Evolutionary conservation across 176 grass and related monocot genomes (phyloP), one percentile per base, ranked within the genome.

Genomic region (Cenchrus fungigraminus): DNA sequence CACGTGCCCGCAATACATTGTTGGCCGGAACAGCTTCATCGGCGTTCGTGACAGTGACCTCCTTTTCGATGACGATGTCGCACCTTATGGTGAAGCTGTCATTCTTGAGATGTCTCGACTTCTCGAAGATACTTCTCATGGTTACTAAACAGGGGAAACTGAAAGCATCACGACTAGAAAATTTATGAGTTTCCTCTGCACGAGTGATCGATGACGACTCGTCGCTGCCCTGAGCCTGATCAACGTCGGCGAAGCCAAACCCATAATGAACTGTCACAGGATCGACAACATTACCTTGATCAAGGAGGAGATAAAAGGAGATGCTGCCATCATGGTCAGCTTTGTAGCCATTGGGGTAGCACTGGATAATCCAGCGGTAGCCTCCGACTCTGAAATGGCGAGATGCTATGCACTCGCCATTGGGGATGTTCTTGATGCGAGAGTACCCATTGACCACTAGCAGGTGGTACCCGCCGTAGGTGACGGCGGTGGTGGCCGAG

Each of bases 321-420:
- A 82, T 45, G 29, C 12, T 45, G 44, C 11, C 69, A 5, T 34
- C 15, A 10, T 37, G 43, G 0, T 49, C 57, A 5, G 19, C 2
- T 9, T 31, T 4, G 0, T 40, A 40, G 45, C 78, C 85, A n/a
- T 82, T 82, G 15, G 85, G 85, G 68, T 12, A 76, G 12, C 74
- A 82, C 40, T 51, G 6, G 40, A 87, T 67, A 8, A 13, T 15
- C 78, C 78, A 87, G 1, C 63, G 13, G 9, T 76, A 56, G 12
- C 78, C 85, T 5, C 68, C 65, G 47, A 74, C 67, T 14, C 16
- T 9, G 51, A 86, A 86, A 15, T 0, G 56, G 12, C 25, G 75
- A 22, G 84, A 86, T 46, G 46, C 55, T 11, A 51, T 42, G 28
- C 0, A 3, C 5, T 60, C 1, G 43, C 58, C 76, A 63, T 47